These are phyloP conservation scores for Conticribra weissflogii DNA, from an alignment of 108 stramenopile species.

Conservation along the genomic window DNA sequence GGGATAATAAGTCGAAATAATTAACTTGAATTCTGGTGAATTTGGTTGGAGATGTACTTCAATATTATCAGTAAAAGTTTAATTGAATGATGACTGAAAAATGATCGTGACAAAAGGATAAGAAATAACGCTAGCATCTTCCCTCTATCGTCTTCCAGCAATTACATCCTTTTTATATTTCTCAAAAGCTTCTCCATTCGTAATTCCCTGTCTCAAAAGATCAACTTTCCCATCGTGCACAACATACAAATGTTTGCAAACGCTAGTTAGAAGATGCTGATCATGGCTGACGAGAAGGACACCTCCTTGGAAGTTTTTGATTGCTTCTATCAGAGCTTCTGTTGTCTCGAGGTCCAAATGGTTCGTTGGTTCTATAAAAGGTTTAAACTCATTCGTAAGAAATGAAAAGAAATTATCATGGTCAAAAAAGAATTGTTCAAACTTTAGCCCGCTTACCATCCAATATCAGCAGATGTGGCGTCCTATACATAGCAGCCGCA, in stretches of 20 bases:
- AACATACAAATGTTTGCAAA: conserved; percentile 84
- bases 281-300: conserved; percentile 89
- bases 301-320: conserved; percentile 78
- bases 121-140: no score
- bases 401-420: not conserved
- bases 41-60: no score
- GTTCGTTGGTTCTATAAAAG: conserved; percentile 35
- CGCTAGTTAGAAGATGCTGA: conserved; percentile 82
- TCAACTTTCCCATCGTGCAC: conserved; percentile 69
- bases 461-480: conserved; percentile 63
- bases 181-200: conserved; percentile 73
- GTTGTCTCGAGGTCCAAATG: conserved; percentile 72
- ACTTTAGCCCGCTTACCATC: conserved; percentile 24
- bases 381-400: no score
- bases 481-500: conserved; percentile 67
- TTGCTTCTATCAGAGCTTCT: conserved; percentile 84
- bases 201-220: conserved; percentile 52
- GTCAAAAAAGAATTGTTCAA: not conserved
- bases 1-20: no score
- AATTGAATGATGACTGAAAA: no score
- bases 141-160: conserved; percentile 36
- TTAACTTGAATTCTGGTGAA: no score
- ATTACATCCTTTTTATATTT: conserved; percentile 82
- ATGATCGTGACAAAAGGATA: no score
- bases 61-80: no score